Conservation (phyloP, 805 yeast genomes). For the Zygosaccharomyces rouxii region DNA sequence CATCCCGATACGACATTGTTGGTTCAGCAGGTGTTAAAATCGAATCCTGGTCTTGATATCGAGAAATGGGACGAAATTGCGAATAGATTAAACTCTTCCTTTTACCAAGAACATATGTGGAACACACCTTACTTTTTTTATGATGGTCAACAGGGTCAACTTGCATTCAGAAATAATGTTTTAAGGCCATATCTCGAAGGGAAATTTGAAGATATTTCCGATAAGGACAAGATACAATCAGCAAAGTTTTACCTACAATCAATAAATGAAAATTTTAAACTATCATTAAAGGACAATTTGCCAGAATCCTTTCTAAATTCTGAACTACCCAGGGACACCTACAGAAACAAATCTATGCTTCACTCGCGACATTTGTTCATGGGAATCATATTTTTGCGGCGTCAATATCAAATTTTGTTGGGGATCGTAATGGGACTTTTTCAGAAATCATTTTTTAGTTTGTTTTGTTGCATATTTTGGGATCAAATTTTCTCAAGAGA, state of each 20-base stretch:
- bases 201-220: not conserved
- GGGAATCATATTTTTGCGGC: not conserved
- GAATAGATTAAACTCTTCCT: not conserved
- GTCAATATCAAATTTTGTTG: not conserved
- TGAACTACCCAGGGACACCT: not conserved
- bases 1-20: not conserved
- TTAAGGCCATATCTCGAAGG: not conserved
- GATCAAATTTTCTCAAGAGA: too few relatives aligned
- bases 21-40: not conserved
- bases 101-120: slow-evolving; percentile 4
- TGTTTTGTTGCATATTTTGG: too few relatives aligned
- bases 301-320: not conserved
- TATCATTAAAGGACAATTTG: not conserved
- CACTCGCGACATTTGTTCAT: not conserved
- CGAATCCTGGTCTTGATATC: slow-evolving; percentile 5
- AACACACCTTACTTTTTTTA: slow-evolving; percentile 12
- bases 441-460: not conserved
- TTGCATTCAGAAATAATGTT: not conserved
- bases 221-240: not conserved
- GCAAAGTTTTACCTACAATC: not conserved
- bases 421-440: not conserved
- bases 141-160: slow-evolving; percentile 1
- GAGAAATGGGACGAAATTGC: slow-evolving; percentile 9
- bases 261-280: not conserved
- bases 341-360: not conserved